These are phyloP conservation scores for Artemisia argyi DNA, from an alignment of 129 eudicot genomes.

Conservation along the genomic window DNA sequence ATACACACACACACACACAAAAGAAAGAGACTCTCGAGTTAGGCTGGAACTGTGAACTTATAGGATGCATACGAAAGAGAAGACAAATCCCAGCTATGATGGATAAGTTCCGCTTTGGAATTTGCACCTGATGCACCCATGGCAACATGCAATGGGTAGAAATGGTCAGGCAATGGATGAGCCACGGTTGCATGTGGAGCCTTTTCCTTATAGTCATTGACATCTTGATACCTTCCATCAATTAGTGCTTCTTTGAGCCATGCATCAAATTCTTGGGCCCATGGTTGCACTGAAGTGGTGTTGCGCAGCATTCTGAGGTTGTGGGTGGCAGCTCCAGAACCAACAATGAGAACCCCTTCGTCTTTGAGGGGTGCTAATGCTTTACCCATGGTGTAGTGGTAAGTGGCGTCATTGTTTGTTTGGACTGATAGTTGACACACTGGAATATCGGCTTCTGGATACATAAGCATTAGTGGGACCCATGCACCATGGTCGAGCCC, in stretches of 20 bases:
- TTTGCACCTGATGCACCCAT: slow-evolving; percentile 78
- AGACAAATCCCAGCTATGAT: slow-evolving; percentile 60
- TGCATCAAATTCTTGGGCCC: slow-evolving; percentile 78
- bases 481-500: slow-evolving; percentile 98
- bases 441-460: slow-evolving; percentile 82
- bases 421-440: slow-evolving; percentile 90
- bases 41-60: slow-evolving; percentile 42
- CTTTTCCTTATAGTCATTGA: slow-evolving; percentile 56
- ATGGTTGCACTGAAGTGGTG: slow-evolving; percentile 41
- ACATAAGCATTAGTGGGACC: slow-evolving; percentile 98
- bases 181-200: slow-evolving; percentile 77
- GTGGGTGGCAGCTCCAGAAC: slow-evolving; percentile 85
- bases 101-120: slow-evolving; percentile 73
- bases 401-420: slow-evolving; percentile 51
- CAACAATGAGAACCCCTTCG: slow-evolving; percentile 82
- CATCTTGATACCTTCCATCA: slow-evolving; percentile 76
- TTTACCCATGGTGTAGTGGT: slow-evolving; percentile 77
- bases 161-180: slow-evolving; percentile 81
- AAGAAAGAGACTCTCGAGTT: not conserved
- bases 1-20: too few species aligned
- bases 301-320: slow-evolving; percentile 47
- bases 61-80: slow-evolving; percentile 78
- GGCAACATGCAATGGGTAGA: slow-evolving; percentile 85
- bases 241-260: slow-evolving; percentile 78
- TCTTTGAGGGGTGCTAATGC: slow-evolving; percentile 79